A percentile compares a stretch with the other conserved stretches of the same genome.
phyloP scores from a whole-genome alignment of 768 basidiomycete genomes.

The Mycena leptocephala region DNA sequence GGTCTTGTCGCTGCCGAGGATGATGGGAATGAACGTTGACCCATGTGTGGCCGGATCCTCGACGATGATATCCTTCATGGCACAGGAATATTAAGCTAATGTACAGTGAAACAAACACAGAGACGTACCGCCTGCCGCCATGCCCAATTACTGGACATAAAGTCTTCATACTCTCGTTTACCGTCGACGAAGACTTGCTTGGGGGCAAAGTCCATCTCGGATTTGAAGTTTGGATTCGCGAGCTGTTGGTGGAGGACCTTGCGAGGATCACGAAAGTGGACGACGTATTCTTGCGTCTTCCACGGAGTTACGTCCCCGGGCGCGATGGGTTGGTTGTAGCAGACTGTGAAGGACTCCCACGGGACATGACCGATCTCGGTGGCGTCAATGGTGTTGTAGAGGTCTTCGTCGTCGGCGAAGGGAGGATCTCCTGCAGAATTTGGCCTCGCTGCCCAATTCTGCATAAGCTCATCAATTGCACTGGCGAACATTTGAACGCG shows the following conservation, averaged over 20 bases:
- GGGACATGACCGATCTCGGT: slow-evolving; percentile 38
- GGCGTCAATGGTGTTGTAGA: slow-evolving; percentile 41
- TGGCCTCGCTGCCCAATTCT: too few relatives aligned
- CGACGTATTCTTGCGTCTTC: slow-evolving; percentile 40
- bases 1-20: slow-evolving; percentile 57
- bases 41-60: slow-evolving; percentile 30
- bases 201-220: slow-evolving; percentile 16
- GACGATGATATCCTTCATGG: background rate
- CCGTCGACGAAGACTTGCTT: slow-evolving; percentile 27
- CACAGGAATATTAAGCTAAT: slow-evolving; percentile 40
- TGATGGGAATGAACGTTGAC: slow-evolving; percentile 42
- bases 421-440: slow-evolving; percentile 31
- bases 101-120: slow-evolving; percentile 39
- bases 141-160: slow-evolving; percentile 46
- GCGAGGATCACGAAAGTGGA: slow-evolving; percentile 38
- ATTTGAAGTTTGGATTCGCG: background rate
- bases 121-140: slow-evolving; percentile 42
- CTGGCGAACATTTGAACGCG: too few relatives aligned
- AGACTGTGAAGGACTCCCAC: slow-evolving; percentile 40
- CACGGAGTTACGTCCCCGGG: slow-evolving; percentile 30
- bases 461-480: too few relatives aligned
- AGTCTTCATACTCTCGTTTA: slow-evolving; percentile 23
- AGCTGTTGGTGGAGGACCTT: background rate
- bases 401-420: slow-evolving; percentile 36
- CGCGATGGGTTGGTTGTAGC: background rate